Evolutionary conservation across 768 basidiomycete genomes (phyloP).

Genomic region (Chalciporus piperatus): DNA sequence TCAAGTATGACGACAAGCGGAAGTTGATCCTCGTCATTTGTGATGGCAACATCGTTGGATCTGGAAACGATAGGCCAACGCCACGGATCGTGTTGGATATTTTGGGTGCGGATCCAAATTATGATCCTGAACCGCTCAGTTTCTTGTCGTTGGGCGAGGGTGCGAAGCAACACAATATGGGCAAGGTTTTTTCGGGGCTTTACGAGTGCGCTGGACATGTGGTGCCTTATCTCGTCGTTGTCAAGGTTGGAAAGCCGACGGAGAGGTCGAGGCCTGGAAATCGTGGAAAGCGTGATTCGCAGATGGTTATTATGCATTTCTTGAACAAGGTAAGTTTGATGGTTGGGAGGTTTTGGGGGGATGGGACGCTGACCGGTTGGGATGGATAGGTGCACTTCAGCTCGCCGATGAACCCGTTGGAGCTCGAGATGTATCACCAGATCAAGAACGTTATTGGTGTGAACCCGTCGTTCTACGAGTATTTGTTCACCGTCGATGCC

Average conservation of each 20-base stretch:
- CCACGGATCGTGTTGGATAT: conserved; percentile 97
- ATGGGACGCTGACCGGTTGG: neutral
- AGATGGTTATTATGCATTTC: conserved; percentile 95
- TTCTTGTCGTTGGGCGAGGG: conserved; percentile 95
- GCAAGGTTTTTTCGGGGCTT: conserved; percentile 93
- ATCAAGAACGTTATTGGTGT: conserved; percentile 99
- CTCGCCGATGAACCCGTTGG: conserved; percentile 92
- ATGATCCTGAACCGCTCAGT: conserved; percentile 92
- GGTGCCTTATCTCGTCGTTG: conserved; percentile 89
- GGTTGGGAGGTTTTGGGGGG: too few relatives aligned
- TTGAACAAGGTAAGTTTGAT: conserved; percentile 76
- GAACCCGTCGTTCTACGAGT: conserved; percentile 98
- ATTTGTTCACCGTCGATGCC: conserved; percentile 89
- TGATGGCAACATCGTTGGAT: conserved; percentile 97
- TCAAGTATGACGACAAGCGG: conserved; percentile 98
- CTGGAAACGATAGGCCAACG: conserved; percentile 94
- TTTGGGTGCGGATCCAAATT: conserved; percentile 87
- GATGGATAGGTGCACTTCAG: conserved; percentile 85
- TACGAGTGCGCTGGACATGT: conserved; percentile 95
- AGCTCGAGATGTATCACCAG: conserved; percentile 98
- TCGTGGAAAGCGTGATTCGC: conserved; percentile 96
- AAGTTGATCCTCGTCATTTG: conserved; percentile 92
- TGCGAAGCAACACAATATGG: conserved; percentile 96
- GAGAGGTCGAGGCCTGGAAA: conserved; percentile 94
- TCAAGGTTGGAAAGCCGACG: conserved; percentile 93